A percentile compares a stretch with the other conserved stretches of the same genome.
phyloP scores from a whole-genome alignment of 345 rosid species.

The Dipteronia sinensis region DNA sequence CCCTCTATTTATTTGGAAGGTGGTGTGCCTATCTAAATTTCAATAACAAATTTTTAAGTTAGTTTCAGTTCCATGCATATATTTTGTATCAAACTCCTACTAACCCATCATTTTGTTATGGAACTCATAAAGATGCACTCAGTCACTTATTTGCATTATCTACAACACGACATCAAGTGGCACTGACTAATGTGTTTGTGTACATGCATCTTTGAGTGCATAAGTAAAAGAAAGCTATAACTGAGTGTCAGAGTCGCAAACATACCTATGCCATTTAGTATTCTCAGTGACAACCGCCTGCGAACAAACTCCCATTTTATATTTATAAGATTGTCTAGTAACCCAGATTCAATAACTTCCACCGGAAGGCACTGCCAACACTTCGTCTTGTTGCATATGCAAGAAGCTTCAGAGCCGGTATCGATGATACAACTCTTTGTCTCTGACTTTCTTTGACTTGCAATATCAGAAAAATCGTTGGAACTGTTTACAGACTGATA shows the following conservation, averaged over 20 bases:
- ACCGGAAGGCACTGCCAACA: constrained; percentile 58
- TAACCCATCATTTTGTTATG: neutral
- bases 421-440: constrained; percentile 29
- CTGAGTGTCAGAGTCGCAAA: constrained; percentile 15
- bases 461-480: constrained; percentile 18
- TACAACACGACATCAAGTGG: constrained; percentile 15
- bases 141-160: constrained; percentile 3
- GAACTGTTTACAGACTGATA: constrained; percentile 38
- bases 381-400: constrained; percentile 62
- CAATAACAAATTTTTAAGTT: neutral
- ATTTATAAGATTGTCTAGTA: constrained; percentile 41
- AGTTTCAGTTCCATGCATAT: neutral
- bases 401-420: constrained; percentile 29
- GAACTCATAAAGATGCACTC: neutral
- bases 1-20: neutral
- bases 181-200: neutral
- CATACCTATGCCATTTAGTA: constrained; percentile 70
- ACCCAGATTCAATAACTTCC: constrained; percentile 53
- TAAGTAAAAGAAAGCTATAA: constrained; percentile 13
- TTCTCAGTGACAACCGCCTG: constrained; percentile 57
- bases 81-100: neutral
- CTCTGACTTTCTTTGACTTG: constrained; percentile 32
- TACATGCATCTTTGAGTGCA: neutral
- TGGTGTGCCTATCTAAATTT: neutral
- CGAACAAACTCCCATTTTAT: constrained; percentile 71